Evolutionary conservation across 2,329 filamentous ascomycete genomes (phyloP).

Genomic region (Penicillium palitans): DNA sequence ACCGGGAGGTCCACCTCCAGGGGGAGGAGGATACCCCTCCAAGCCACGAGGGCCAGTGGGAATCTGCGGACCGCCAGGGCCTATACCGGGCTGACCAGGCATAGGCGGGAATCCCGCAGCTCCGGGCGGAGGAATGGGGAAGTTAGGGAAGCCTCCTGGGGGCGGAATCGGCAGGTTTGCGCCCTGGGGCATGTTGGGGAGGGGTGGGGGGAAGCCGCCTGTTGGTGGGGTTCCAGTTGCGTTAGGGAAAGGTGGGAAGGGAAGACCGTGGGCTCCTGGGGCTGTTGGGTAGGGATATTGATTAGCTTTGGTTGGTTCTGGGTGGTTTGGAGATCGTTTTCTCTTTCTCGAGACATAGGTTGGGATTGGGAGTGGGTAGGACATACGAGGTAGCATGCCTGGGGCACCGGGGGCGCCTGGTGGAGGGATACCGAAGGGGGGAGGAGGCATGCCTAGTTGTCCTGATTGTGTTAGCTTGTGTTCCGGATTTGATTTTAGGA

Average conservation of each 20-base stretch:
- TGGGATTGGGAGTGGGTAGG: neutral
- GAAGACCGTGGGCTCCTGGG: slow-evolving; percentile 57
- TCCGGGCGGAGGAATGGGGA: slow-evolving; percentile 28
- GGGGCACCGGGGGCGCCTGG: slow-evolving; percentile 43
- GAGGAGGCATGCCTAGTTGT: slow-evolving; percentile 51
- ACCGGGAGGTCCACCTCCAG: slow-evolving; percentile 32
- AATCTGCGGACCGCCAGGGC: slow-evolving; percentile 19
- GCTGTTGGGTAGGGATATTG: slow-evolving; percentile 39
- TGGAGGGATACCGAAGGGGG: slow-evolving; percentile 58
- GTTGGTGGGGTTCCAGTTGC: slow-evolving; percentile 40
- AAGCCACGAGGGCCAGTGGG: slow-evolving; percentile 31
- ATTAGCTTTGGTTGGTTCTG: slow-evolving; percentile 9
- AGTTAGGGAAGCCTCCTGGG: slow-evolving; percentile 41
- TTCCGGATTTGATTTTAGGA: neutral
- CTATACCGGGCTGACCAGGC: slow-evolving; percentile 28
- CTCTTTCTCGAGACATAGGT: neutral
- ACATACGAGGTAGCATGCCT: slow-evolving; percentile 57
- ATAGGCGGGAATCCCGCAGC: slow-evolving; percentile 41
- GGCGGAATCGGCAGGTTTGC: slow-evolving; percentile 48
- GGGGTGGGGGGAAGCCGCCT: slow-evolving; percentile 36
- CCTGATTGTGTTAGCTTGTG: slow-evolving; percentile 21
- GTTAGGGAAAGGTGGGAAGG: slow-evolving; percentile 52
- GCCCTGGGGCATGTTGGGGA: slow-evolving; percentile 44
- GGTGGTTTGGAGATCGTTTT: neutral
- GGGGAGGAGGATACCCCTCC: slow-evolving; percentile 32